Evolutionary conservation across 768 basidiomycete species (phyloP).

Genomic region (Russula ochroleuca): DNA sequence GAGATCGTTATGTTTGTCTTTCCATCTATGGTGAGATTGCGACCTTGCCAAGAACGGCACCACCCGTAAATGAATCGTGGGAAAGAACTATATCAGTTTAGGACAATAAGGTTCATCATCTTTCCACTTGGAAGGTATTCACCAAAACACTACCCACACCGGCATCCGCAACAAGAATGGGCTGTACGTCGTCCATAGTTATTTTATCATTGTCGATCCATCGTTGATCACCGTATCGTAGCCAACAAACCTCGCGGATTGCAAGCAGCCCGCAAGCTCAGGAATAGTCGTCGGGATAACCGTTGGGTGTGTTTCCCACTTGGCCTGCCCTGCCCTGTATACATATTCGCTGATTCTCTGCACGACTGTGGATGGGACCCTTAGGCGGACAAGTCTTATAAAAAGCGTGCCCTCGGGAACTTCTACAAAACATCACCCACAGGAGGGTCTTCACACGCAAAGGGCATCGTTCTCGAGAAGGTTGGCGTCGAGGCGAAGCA

Average conservation of each 20-base stretch:
- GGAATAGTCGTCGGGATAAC: conserved; percentile 89
- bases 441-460: conserved; percentile 98
- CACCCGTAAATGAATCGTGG: conserved; percentile 25
- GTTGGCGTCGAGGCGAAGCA: conserved; percentile 99
- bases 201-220: conserved; percentile 11
- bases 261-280: conserved; percentile 97
- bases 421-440: conserved; percentile 99
- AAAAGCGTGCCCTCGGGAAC: conserved; percentile 99
- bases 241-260: conserved; percentile 99
- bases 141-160: conserved; percentile 35
- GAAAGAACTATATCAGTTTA: conserved; percentile 43
- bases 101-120: conserved; percentile 10
- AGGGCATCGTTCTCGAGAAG: conserved; percentile 99
- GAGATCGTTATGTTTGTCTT: background rate
- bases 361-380: background rate
- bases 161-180: conserved; percentile 65
- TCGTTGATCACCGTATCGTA: conserved; percentile 32
- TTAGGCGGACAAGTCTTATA: conserved; percentile 96
- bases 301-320: conserved; percentile 70
- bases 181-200: conserved; percentile 56
- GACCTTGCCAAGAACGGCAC: too few relatives aligned
- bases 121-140: background rate
- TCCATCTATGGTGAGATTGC: background rate
- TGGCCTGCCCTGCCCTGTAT: background rate
- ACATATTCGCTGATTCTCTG: background rate